Percentiles rank a stretch among this genome's conserved stretches.
These are phyloP conservation scores for Chlamydomonas schloesseri DNA, from an alignment of 139 green algal genomes.

Conservation along the genomic window DNA sequence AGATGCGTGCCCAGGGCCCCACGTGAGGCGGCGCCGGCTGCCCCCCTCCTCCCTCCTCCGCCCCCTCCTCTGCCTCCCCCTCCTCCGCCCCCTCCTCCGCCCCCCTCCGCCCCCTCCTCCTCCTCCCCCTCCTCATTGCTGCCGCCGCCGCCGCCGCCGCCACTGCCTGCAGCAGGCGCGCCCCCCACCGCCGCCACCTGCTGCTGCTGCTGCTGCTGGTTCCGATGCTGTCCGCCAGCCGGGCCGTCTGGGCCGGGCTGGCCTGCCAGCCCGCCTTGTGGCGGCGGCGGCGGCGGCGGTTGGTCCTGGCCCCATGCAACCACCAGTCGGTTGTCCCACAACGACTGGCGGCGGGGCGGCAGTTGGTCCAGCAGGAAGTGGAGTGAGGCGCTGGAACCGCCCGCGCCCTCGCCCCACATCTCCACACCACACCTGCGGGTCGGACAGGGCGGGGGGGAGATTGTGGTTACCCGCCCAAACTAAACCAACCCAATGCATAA, in stretches of 20 bases:
- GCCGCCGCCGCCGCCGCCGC: background rate
- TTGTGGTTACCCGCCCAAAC: too few relatives aligned
- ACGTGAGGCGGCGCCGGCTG: background rate
- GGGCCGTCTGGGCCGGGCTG: too few relatives aligned
- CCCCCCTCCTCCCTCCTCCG: background rate
- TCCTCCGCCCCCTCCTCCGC: background rate
- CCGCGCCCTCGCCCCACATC: constrained; percentile 2
- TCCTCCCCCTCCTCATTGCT: background rate
- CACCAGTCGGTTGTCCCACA: constrained; percentile 29
- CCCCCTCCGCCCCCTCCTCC: background rate
- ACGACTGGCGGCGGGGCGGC: constrained; percentile 9
- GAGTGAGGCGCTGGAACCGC: background rate
- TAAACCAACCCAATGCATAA: background rate
- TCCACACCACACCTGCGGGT: constrained; percentile 34
- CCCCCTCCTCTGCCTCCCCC: background rate
- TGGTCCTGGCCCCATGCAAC: background rate
- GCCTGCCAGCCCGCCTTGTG: too few relatives aligned
- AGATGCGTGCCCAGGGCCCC: background rate
- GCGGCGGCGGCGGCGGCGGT: too few relatives aligned
- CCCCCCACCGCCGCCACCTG: background rate
- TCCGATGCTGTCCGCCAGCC: background rate
- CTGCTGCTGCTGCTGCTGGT: background rate
- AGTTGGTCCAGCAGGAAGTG: constrained; percentile 46
- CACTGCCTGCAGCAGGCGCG: background rate
- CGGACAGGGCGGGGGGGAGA: background rate